phyloP scores from a whole-genome alignment of 1,139 yeast genomes.

The Insectozyma bohioensis region DNA sequence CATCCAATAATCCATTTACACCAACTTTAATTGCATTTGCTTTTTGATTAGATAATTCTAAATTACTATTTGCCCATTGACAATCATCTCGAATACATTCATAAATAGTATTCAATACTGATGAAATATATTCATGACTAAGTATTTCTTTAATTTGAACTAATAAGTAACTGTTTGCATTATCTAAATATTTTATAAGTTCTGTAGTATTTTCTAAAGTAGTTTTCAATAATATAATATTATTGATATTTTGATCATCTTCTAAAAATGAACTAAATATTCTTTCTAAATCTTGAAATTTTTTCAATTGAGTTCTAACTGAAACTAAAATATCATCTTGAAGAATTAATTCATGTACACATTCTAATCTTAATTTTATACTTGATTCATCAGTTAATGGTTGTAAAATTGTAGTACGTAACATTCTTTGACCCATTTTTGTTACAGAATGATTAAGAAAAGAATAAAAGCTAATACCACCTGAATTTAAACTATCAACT shows the following conservation, averaged over 20 bases:
- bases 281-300: slow-evolving; percentile 35
- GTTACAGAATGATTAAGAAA: slow-evolving; percentile 38
- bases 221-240: slow-evolving; percentile 34
- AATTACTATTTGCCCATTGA: slow-evolving; percentile 35
- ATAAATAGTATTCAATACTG: slow-evolving; percentile 24
- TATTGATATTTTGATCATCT: slow-evolving; percentile 35
- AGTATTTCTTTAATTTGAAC: slow-evolving; percentile 29
- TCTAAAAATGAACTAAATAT: slow-evolving; percentile 24
- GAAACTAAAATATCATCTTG: slow-evolving; percentile 17
- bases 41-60: slow-evolving; percentile 43
- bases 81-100: slow-evolving; percentile 39
- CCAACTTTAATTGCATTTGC: slow-evolving; percentile 46
- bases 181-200: slow-evolving; percentile 17
- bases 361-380: slow-evolving; percentile 29
- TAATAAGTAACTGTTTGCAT: slow-evolving; percentile 17
- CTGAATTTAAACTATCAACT: slow-evolving; percentile 27
- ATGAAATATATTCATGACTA: slow-evolving; percentile 19
- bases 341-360: slow-evolving; percentile 31
- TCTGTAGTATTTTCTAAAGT: slow-evolving; percentile 19
- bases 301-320: slow-evolving; percentile 22
- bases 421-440: slow-evolving; percentile 43
- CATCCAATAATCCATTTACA: slow-evolving; percentile 45
- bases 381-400: slow-evolving; percentile 39
- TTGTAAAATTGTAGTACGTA: slow-evolving; percentile 41
- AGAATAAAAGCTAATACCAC: slow-evolving; percentile 30